Evolutionary conservation across 2,329 filamentous ascomycete species (phyloP), one percentile per base, ranked within the genome.

Genomic region (Monosporascus sp.): DNA sequence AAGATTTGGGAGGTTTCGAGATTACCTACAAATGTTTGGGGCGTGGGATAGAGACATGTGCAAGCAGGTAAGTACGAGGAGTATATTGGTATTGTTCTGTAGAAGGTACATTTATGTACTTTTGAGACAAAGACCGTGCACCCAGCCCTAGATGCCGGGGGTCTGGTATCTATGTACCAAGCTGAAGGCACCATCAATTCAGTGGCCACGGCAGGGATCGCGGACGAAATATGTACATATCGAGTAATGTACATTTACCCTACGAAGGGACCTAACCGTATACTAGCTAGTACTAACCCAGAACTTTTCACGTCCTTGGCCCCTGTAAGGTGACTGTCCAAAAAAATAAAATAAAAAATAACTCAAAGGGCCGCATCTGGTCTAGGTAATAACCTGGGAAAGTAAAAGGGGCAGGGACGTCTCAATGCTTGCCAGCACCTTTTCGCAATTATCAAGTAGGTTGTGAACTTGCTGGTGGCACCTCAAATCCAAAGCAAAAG

Each of bases 401-500:
- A 15, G 18, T 53, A 48, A 38, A 46, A 55, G 50, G 51, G 51
- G 41, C 51, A 56, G 52, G 49, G 38, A 54, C 50, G 45, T 18
- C 37, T 8, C 17, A 40, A 18, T 40, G 15, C 14, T 4, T 14
- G 11, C 11, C 47, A 48, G 50, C 51, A 52, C 9, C 11, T 35
- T 35, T 35, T 5, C 31, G 31, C 5, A 35, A 5, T 35, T 14
- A 11, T 35, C 5, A 35, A 35, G 31, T 35, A 35, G 31, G 11
- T 35, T 14, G 5, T 14, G 31, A 5, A 35, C 31, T 35, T 35
- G 11, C 28, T 11, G 31, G 31, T 14, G 1, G 31, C 31, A 35
- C 31, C 31, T 35, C 9, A 35, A 11, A 35, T 35, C 5, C 4
- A 14, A 35, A 35, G 31, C 31, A 14, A 35, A 11, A 35, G 11